These are phyloP conservation scores for Manihot esculenta DNA, from an alignment of 441 rosid genomes.

Conservation along the genomic window DNA sequence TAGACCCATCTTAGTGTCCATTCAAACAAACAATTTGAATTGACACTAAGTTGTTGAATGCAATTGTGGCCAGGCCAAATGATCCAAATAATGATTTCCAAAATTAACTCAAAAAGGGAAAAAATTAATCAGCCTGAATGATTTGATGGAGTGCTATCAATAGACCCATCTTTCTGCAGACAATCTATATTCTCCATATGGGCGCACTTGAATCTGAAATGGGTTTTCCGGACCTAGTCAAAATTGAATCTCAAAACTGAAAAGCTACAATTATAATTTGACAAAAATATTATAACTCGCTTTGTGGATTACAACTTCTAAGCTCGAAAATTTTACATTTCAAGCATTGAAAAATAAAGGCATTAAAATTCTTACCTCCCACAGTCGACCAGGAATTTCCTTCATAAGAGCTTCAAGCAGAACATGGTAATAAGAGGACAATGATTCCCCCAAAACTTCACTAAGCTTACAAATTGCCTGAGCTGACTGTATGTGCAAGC, in stretches of 20 bases:
- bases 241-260: no score
- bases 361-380: slow-evolving; percentile 67
- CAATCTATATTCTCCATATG: neutral
- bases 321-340: slow-evolving; percentile 3
- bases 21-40: neutral
- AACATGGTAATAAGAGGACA: slow-evolving; percentile 58
- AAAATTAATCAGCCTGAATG: neutral
- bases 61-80: neutral
- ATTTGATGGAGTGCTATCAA: neutral
- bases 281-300: neutral
- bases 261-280: neutral
- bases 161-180: neutral
- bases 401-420: slow-evolving; percentile 67
- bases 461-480: slow-evolving; percentile 78
- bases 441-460: slow-evolving; percentile 82
- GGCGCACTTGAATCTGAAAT: neutral
- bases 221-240: neutral
- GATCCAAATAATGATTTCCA: neutral
- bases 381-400: slow-evolving; percentile 91
- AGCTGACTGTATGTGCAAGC: slow-evolving; percentile 60
- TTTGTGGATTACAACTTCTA: neutral
- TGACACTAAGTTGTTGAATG: neutral
- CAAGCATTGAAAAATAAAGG: slow-evolving; percentile 12
- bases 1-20: neutral
- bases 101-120: neutral